phyloP scores from a whole-genome alignment of 2,329 filamentous ascomycete genomes.

The Rhynchosporium agropyri region DNA sequence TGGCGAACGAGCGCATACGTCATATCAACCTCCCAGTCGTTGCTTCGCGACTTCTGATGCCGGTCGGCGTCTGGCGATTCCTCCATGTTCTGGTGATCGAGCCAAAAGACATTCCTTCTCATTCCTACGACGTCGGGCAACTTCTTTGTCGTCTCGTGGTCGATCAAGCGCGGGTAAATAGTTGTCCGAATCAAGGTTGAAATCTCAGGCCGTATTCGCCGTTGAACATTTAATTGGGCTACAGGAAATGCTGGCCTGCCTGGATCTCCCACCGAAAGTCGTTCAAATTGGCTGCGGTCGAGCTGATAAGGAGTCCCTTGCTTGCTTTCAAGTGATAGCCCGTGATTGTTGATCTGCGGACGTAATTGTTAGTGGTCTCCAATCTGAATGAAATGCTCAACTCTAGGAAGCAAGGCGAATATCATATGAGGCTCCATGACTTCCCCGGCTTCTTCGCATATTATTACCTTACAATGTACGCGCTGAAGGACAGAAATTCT shows the following conservation, averaged over 20 bases:
- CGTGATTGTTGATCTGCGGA: conserved; percentile 39
- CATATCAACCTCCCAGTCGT: no score
- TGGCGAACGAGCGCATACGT: no score
- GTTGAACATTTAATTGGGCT: conserved; percentile 37
- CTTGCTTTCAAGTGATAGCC: conserved; percentile 40
- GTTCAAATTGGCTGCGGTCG: conserved; percentile 39
- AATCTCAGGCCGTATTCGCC: conserved; percentile 39
- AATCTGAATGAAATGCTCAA: conserved; percentile 46
- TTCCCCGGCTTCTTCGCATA: conserved; percentile 50
- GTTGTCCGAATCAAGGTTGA: conserved; percentile 36
- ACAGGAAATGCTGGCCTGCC: conserved; percentile 32
- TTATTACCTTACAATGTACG: conserved; percentile 34
- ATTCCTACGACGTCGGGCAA: conserved; percentile 37
- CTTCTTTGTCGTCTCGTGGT: conserved; percentile 29
- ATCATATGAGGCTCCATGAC: conserved; percentile 48
- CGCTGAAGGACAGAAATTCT: conserved; percentile 43
- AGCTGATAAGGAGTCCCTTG: conserved; percentile 34
- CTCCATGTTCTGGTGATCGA: conserved; percentile 36
- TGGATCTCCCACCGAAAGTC: conserved; percentile 30
- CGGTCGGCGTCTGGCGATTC: conserved; percentile 22
- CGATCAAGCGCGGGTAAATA: conserved; percentile 35
- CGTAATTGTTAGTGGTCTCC: conserved; percentile 49
- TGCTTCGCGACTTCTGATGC: no score
- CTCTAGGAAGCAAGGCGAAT: conserved; percentile 44
- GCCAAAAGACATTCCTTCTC: conserved; percentile 36